phyloP scores from a whole-genome alignment of 2,329 filamentous ascomycete genomes.

The Paracoccidioides lutzii region DNA sequence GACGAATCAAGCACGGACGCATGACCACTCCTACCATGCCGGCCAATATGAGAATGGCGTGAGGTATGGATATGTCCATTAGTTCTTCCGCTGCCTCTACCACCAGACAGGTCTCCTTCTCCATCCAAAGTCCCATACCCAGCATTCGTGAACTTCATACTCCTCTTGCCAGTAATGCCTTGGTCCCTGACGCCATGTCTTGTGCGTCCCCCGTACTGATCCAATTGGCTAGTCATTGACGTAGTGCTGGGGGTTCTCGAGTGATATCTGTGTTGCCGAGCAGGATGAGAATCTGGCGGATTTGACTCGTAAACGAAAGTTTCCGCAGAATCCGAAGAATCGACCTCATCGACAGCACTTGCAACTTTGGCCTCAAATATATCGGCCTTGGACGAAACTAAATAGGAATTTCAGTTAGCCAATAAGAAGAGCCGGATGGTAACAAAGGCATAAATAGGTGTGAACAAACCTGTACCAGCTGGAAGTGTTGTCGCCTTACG shows the following conservation, averaged over 20 bases:
- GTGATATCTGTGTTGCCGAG: slow-evolving; percentile 63
- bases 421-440: not conserved
- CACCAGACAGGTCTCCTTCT: slow-evolving; percentile 53
- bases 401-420: slow-evolving; percentile 19
- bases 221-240: slow-evolving; percentile 46
- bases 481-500: slow-evolving; percentile 55
- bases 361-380: slow-evolving; percentile 97
- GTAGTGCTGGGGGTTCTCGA: slow-evolving; percentile 90
- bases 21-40: slow-evolving; percentile 61
- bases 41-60: slow-evolving; percentile 68
- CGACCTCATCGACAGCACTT: slow-evolving; percentile 86
- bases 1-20: slow-evolving; percentile 64
- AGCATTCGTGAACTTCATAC: slow-evolving; percentile 90
- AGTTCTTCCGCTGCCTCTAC: slow-evolving; percentile 49
- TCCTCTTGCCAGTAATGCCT: slow-evolving; percentile 62
- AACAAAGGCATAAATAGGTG: not conserved
- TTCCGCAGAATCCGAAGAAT: slow-evolving; percentile 94
- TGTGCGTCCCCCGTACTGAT: slow-evolving; percentile 39
- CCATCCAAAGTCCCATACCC: slow-evolving; percentile 42
- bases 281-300: slow-evolving; percentile 48
- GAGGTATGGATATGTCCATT: slow-evolving; percentile 46
- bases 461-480: slow-evolving; percentile 14
- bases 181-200: slow-evolving; percentile 54
- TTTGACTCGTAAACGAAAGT: slow-evolving; percentile 99
- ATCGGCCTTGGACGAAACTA: slow-evolving; percentile 86